Base-by-base conservation (phyloP, 2,329 filamentous ascomycete genomes). In the Ustulina deusta region DNA sequence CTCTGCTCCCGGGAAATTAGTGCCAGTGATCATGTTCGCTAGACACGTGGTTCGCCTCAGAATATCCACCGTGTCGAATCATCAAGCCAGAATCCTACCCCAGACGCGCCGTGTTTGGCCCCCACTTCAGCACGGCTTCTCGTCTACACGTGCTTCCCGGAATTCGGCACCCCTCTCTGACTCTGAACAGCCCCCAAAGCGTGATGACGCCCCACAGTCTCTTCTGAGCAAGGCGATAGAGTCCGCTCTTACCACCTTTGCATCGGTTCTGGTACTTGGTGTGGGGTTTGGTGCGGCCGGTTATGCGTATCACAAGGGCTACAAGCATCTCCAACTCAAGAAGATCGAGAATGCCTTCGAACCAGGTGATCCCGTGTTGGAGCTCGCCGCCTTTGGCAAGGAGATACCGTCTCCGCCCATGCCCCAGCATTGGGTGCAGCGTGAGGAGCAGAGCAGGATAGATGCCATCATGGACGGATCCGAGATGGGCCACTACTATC, bases 271-370 rank as follows among this genome's bases (percentile, higher is more conserved):
- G 11, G 88, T 95, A 17, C 82, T 95, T 36, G 92, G 90, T 73
- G 82, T 86, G 20, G 89, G 87, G 34, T 90, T 90, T 74, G 85
- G 83, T 51, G 74, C 86, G 27, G 91, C 92, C 6, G 93, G 91
- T 27, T 95, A 93, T 78, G 85, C 86, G 55, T 97, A 96, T 77
- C 92, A 96, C 79, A 89, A 87, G 74, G 89, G 87, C 77, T 98
- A 99, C 87, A 99, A 99, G 82, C 86, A 90, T 80, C 82, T 97
- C 63, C 93, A 98, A 32, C 83, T 98, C n/a, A 83, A 90, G 71
- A 99, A 99, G 81, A 98, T 99, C 85, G 89, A 92, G 72, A 91
- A 92, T 74, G 96, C 96, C 27, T 99, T 99, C 79, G 86, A 91
- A 65, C 94, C 94, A 1, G 96, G 96, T 11, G 96, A 99, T 78